These are phyloP conservation scores for Camelina neglecta DNA, from an alignment of 345 rosid genomes.

Conservation along the genomic window DNA sequence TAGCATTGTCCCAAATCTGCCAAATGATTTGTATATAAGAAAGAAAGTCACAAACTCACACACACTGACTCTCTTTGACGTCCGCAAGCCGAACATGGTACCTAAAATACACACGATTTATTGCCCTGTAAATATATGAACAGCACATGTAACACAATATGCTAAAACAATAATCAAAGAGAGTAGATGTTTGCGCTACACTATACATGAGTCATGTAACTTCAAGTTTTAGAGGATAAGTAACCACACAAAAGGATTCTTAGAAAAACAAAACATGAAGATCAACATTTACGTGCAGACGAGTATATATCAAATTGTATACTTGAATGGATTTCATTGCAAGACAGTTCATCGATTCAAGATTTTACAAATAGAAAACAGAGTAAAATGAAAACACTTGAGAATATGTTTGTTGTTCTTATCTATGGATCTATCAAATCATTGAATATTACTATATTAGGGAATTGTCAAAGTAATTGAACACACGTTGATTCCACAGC, in stretches of 20 bases:
- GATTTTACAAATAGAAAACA: background rate
- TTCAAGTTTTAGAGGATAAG: background rate
- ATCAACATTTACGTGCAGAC: background rate
- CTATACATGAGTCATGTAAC: background rate
- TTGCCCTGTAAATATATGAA: background rate
- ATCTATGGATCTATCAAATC: too few relatives aligned
- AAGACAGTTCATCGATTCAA: background rate
- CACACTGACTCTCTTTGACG: background rate
- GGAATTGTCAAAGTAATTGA: too few relatives aligned
- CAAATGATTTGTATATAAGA: slow-evolving; percentile 9
- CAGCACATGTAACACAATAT: background rate
- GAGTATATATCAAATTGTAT: background rate
- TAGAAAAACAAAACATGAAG: background rate
- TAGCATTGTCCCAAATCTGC: background rate
- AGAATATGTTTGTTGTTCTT: too few relatives aligned
- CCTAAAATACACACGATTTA: background rate
- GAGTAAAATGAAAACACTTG: too few relatives aligned
- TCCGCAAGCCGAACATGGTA: background rate
- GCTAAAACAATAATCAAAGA: background rate
- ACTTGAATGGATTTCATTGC: background rate
- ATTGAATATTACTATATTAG: too few relatives aligned
- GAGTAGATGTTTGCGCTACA: background rate
- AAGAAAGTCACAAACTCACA: background rate
- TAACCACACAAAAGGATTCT: background rate
- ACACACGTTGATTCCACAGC: too few relatives aligned